Conservation (phyloP, 208 protist genomes). For the Leishmania arabica region DNA sequence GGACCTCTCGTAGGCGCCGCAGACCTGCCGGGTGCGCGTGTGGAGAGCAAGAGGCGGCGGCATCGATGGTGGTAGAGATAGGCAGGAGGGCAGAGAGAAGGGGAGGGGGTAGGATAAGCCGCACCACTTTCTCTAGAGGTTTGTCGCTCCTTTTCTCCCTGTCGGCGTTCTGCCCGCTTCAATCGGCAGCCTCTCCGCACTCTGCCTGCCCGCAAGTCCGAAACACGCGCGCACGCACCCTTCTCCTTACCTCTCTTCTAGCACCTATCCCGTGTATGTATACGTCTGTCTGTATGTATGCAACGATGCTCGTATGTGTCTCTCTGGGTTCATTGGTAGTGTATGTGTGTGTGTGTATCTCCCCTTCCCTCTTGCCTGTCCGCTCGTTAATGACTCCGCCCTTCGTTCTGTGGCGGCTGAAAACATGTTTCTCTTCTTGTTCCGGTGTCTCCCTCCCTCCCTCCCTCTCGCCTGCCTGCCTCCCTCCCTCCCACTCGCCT, state of each 20-base stretch:
- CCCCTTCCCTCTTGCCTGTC: not conserved
- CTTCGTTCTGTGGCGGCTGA: not conserved
- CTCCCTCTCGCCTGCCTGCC: not conserved
- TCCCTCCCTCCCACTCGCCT: no score
- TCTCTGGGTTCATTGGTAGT: no score
- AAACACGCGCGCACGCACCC: no score
- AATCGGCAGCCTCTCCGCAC: not conserved
- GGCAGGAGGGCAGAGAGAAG: conserved; percentile 3
- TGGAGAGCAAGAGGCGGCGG: not conserved
- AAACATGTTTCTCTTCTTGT: not conserved
- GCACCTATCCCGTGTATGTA: not conserved
- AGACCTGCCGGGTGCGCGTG: not conserved
- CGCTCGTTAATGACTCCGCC: not conserved
- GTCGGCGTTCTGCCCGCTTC: not conserved
- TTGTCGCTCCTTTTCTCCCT: conserved; percentile 1
- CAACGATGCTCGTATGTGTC: not conserved
- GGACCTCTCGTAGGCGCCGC: conserved; percentile 68
- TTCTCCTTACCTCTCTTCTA: not conserved
- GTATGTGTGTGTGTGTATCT: not conserved
- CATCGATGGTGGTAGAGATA: conserved; percentile 3
- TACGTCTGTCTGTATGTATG: conserved; percentile 3
- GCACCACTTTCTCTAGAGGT: not conserved
- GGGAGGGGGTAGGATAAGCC: not conserved
- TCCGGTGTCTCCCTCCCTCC: not conserved
- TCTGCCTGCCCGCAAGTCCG: not conserved